A percentile compares a stretch with the other conserved stretches of the same genome.
Evolutionary conservation across 495 filamentous ascomycete genomes (phyloP).

Genomic region (Parathielavia appendiculata): DNA sequence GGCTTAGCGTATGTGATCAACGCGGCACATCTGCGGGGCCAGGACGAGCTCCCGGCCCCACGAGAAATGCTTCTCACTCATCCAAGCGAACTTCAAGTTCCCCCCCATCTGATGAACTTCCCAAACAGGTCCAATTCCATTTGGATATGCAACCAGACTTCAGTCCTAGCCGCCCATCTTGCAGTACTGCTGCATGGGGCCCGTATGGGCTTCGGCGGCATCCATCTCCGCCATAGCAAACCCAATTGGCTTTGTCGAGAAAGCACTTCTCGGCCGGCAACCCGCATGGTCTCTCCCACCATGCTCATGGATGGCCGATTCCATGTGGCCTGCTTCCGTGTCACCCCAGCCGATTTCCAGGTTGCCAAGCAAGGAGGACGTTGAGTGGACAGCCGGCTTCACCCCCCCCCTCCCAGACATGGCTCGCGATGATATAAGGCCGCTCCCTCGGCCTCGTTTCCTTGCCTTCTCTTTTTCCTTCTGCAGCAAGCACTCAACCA

Average conservation of each 20-base stretch:
- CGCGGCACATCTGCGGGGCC: background rate
- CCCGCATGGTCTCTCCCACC: constrained; percentile 10
- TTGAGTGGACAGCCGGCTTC: constrained; percentile 9
- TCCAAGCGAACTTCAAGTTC: background rate
- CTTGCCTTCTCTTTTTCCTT: constrained; percentile 50
- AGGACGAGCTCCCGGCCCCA: constrained; percentile 12
- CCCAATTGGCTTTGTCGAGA: background rate
- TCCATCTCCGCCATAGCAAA: constrained; percentile 6
- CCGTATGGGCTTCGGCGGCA: constrained; percentile 22
- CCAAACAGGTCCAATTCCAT: background rate
- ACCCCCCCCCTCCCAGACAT: constrained; percentile 13
- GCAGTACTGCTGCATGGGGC: constrained; percentile 33
- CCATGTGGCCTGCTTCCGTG: constrained; percentile 5
- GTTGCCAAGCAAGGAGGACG: too few relatives aligned
- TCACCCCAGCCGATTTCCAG: constrained; percentile 5
- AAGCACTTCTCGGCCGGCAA: constrained; percentile 18
- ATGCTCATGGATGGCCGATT: constrained; percentile 3
- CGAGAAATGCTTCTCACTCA: background rate
- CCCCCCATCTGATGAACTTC: background rate
- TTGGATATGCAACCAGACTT: background rate
- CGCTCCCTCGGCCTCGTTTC: constrained; percentile 36
- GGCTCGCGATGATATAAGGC: constrained; percentile 44
- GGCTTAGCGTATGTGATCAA: constrained; percentile 26
- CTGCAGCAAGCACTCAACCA: constrained; percentile 72
- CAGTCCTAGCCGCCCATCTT: constrained; percentile 43